Conservation (phyloP, 352 stramenopile genomes). For the Phytophthora kernoviae region DNA sequence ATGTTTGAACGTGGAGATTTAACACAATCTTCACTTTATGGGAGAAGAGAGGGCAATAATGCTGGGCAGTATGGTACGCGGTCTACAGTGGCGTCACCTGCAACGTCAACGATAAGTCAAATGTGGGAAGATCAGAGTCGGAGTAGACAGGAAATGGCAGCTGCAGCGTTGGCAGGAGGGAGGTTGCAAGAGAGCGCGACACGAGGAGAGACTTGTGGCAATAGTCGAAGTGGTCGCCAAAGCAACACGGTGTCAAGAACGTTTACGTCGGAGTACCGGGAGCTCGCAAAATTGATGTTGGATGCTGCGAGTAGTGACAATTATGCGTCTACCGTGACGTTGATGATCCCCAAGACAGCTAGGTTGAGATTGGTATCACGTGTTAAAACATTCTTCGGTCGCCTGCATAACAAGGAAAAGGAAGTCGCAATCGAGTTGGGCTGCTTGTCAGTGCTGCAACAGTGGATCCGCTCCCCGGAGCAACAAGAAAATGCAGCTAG, state of each 20-base stretch:
- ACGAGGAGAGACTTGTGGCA: conserved; percentile 6
- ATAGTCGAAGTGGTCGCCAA: conserved; percentile 18
- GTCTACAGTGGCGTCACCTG: conserved; percentile 27
- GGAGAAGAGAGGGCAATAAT: conserved; percentile 10
- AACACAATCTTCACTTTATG: conserved; percentile 48
- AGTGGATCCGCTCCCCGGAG: conserved; percentile 54
- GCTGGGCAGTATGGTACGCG: conserved; percentile 22
- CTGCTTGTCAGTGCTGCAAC: conserved; percentile 56
- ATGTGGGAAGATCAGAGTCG: conserved; percentile 71
- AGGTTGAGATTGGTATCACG: conserved; percentile 70
- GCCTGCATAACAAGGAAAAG: conserved; percentile 61
- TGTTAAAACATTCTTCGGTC: conserved; percentile 75
- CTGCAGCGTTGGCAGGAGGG: conserved; percentile 23
- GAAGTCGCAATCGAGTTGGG: conserved; percentile 60
- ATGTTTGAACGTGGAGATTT: conserved; percentile 80
- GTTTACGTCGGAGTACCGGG: conserved; percentile 61
- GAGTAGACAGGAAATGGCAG: conserved; percentile 50
- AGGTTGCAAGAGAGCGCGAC: conserved; percentile 11
- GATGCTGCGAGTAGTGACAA: conserved; percentile 73
- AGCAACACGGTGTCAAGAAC: conserved; percentile 38
- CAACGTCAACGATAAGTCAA: conserved; percentile 34
- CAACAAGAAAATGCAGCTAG: conserved; percentile 11
- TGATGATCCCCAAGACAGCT: conserved; percentile 79
- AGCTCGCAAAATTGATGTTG: conserved; percentile 69
- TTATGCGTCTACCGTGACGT: conserved; percentile 75